Evolutionary conservation across 106 monocot species (phyloP), one percentile per base, ranked within the genome.

Genomic region (Dendrobium catenatum): DNA sequence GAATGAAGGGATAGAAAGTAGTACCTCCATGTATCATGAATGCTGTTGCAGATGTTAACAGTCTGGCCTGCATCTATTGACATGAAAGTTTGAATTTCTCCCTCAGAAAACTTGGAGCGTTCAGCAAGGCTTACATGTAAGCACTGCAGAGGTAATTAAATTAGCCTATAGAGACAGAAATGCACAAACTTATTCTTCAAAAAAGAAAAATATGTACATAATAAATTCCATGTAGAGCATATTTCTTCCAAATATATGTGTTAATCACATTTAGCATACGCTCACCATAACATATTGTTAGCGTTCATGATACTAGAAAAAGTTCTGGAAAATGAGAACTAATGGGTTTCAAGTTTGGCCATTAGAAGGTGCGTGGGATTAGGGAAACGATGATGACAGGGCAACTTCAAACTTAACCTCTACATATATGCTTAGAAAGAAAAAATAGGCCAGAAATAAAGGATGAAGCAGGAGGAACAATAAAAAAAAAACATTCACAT

Each of bases 51-150:
- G 78, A 99, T 83, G 79, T 99, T 99, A 79, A 91, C 81, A 68
- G 86, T 91, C 43, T 93, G 88, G 72, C 95, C 98, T 49, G 87
- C 87, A 90, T 99, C 98, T 79, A 99, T 76, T 72, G 98, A 95
- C 98, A 99, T 99, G 82, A 91, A 99, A 74, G 95, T 99, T 87
- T 99, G 98, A 82, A 99, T 88, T 85, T 95, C 98, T 78, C 98
- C 98, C 76, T 99, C 90, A 80, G 98, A 99, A 83, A 99, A 99
- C 79, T 82, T 90, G 58, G 93, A 90, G 19, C 89, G 89, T 72
- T 91, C 98, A 82, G 89, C 87, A 83, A 93, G 80, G 82, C 87
- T 89, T 31, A 90, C 83, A 66, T 68, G 75, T 47, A 97, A 85
- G 80, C 97, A 97, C 97, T 97, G 84, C 27, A 37, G 84, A 83